These are phyloP conservation scores for Melaleuca alternifolia DNA, from an alignment of 345 rosid genomes.

Conservation along the genomic window DNA sequence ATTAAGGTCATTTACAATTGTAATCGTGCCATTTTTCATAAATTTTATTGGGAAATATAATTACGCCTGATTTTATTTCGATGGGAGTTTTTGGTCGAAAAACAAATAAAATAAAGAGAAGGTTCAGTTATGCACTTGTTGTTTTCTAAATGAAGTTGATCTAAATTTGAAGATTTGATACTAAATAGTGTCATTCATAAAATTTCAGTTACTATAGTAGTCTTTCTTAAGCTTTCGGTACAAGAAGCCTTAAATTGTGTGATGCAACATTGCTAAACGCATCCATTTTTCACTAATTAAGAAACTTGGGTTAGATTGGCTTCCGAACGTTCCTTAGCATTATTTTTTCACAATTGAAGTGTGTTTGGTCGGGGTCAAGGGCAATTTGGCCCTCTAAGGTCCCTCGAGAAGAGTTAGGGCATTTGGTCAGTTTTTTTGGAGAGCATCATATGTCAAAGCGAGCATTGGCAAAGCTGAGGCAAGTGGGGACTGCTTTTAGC, in stretches of 20 bases:
- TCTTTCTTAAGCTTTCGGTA: not conserved
- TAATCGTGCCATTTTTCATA: not conserved
- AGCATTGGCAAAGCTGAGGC: not conserved
- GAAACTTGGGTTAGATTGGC: not conserved
- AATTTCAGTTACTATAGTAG: not conserved
- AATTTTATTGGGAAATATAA: not conserved
- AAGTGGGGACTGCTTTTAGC: rapidly evolving
- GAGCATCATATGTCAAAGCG: not conserved
- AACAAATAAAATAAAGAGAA: not conserved
- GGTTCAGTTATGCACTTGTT: not conserved
- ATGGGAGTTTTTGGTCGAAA: not conserved
- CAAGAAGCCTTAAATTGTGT: too few relatives aligned
- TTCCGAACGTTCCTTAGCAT: not conserved
- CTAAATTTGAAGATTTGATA: not conserved
- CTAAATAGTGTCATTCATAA: not conserved
- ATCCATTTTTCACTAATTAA: not conserved
- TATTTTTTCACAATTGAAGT: not conserved
- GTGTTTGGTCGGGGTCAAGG: rapidly evolving
- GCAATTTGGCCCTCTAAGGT: not conserved
- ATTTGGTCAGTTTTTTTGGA: not conserved
- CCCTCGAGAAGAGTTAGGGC: not conserved
- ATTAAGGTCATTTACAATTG: not conserved
- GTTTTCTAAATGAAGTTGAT: not conserved
- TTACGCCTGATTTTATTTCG: too few relatives aligned
- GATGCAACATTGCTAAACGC: not conserved